Evolutionary conservation across 768 basidiomycete genomes (phyloP).

Genomic region (Saitozyma sp.): DNA sequence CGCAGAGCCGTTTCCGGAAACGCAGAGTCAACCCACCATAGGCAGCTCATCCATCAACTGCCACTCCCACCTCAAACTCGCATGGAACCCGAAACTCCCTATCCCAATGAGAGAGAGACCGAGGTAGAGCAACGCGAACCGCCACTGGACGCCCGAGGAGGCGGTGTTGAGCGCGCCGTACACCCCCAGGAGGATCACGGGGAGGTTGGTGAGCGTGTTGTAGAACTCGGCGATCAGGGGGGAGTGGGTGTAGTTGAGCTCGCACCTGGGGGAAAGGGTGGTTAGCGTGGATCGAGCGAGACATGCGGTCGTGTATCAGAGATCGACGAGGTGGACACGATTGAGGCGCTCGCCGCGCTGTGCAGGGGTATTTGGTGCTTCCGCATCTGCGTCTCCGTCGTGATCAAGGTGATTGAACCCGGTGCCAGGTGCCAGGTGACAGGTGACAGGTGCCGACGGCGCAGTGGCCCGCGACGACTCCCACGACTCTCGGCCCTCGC

Average conservation of each 20-base stretch:
- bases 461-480: not conserved
- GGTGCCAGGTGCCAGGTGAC: not conserved
- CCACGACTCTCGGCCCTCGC: not conserved
- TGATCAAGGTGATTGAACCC: too few relatives aligned
- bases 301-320: too few relatives aligned
- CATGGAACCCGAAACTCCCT: constrained; percentile 77
- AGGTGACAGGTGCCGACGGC: too few relatives aligned
- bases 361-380: not conserved
- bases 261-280: constrained; percentile 32
- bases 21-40: constrained; percentile 56
- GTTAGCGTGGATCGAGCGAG: too few relatives aligned
- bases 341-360: not conserved
- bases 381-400: too few relatives aligned
- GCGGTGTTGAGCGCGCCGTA: constrained; percentile 55
- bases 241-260: constrained; percentile 77
- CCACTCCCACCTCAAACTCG: constrained; percentile 70
- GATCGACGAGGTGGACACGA: too few relatives aligned
- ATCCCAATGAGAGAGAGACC: constrained; percentile 70
- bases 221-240: constrained; percentile 75
- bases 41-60: constrained; percentile 77
- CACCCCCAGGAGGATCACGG: constrained; percentile 61
- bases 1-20: not conserved
- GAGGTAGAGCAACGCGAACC: constrained; percentile 43
- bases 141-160: constrained; percentile 52
- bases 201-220: constrained; percentile 72